These are phyloP conservation scores for Phallus indusiatus DNA, from an alignment of 768 basidiomycete species.

Conservation along the genomic window DNA sequence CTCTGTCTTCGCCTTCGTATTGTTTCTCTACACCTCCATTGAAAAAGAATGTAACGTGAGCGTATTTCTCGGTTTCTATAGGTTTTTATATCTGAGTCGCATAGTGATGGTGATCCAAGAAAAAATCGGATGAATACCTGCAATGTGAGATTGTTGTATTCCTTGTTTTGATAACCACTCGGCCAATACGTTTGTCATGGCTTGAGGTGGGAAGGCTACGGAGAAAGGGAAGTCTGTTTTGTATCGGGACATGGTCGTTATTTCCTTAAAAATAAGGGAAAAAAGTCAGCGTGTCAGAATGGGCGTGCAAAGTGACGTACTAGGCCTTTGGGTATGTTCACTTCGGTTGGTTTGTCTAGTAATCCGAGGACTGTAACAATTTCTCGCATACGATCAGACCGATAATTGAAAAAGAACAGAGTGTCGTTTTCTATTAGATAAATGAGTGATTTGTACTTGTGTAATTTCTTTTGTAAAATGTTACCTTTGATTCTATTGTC, in stretches of 20 bases:
- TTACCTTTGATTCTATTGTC: slow-evolving; percentile 76
- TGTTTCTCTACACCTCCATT: slow-evolving; percentile 95
- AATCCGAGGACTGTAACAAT: slow-evolving; percentile 73
- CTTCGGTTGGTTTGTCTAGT: slow-evolving; percentile 77
- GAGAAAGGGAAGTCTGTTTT: slow-evolving; percentile 85
- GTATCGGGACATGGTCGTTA: slow-evolving; percentile 92
- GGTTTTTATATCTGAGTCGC: no score
- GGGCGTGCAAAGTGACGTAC: slow-evolving; percentile 38
- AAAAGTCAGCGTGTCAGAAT: not conserved
- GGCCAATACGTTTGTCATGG: slow-evolving; percentile 90
- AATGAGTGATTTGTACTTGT: no score
- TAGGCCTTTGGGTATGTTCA: slow-evolving; percentile 69
- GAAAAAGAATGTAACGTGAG: slow-evolving; percentile 97
- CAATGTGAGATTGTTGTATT: slow-evolving; percentile 81
- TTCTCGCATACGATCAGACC: slow-evolving; percentile 94
- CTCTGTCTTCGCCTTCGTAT: slow-evolving; percentile 70
- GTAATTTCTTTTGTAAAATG: slow-evolving; percentile 14
- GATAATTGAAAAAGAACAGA: slow-evolving; percentile 94
- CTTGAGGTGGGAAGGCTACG: slow-evolving; percentile 88
- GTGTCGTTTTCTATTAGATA: slow-evolving; percentile 86
- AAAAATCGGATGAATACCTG: no score
- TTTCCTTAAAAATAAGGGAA: slow-evolving; percentile 52
- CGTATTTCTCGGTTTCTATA: slow-evolving; percentile 92
- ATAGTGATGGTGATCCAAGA: no score
- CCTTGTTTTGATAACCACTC: slow-evolving; percentile 80